phyloP scores from a whole-genome alignment of 139 green algal species.

The Eudorina sp. region DNA sequence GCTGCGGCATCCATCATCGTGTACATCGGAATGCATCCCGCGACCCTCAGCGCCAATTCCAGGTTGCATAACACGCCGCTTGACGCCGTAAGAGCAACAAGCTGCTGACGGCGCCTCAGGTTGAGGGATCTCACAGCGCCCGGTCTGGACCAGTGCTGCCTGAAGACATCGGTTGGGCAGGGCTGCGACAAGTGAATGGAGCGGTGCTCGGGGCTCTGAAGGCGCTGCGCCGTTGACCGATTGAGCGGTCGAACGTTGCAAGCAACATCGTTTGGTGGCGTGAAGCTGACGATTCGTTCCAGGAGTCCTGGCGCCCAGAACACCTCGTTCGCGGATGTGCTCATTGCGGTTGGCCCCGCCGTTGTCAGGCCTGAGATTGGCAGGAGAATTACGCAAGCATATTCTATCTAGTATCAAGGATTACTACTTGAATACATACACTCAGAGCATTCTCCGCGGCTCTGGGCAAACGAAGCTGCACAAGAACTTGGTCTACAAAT shows the following conservation, averaged over 20 bases:
- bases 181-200: neutral
- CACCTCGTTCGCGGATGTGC: too few species aligned
- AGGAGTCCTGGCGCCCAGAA: too few species aligned
- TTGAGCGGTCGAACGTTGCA: neutral
- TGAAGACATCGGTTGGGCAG: neutral
- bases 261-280: neutral
- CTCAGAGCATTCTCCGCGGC: too few species aligned
- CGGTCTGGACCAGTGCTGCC: too few species aligned
- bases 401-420: too few species aligned
- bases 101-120: neutral
- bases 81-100: neutral
- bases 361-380: too few species aligned
- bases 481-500: too few species aligned
- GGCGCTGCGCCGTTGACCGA: neutral
- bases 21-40: neutral
- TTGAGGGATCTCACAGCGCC: too few species aligned
- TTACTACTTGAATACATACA: too few species aligned
- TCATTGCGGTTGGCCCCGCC: too few species aligned
- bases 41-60: neutral
- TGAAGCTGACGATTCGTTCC: neutral
- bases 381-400: too few species aligned
- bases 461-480: too few species aligned
- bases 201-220: neutral
- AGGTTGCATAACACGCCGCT: neutral
- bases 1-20: neutral